A percentile compares a stretch with the other conserved stretches of the same genome.
These are phyloP conservation scores for Phlyctochytrium arcticum DNA, from an alignment of 192 early-diverging fungal genomes.

Conservation along the genomic window DNA sequence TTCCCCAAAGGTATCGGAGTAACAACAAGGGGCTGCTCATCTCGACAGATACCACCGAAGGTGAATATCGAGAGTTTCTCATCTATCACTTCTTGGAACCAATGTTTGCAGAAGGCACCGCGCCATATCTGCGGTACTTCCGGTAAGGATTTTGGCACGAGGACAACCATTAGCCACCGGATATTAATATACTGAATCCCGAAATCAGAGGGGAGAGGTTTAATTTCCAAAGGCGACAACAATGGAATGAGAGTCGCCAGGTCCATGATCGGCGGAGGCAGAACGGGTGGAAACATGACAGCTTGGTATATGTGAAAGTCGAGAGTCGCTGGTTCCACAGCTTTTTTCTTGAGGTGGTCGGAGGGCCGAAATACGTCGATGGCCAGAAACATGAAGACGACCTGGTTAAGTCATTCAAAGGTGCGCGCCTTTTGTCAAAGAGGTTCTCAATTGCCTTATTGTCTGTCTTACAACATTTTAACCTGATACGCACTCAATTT, in stretches of 20 bases:
- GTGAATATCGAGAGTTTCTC: not conserved
- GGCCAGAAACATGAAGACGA: not conserved
- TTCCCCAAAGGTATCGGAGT: too few species aligned
- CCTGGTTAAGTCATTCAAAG: not conserved
- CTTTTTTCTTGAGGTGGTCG: not conserved
- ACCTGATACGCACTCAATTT: too few species aligned
- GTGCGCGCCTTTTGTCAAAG: not conserved
- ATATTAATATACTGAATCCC: not conserved
- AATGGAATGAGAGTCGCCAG: not conserved
- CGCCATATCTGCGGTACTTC: not conserved
- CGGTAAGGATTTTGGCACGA: not conserved
- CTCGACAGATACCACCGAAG: not conserved
- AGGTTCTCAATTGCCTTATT: not conserved
- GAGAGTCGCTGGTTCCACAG: not conserved
- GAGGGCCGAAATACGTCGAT: not conserved
- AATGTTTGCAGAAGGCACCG: not conserved
- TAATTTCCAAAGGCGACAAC: not conserved
- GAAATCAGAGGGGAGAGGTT: not conserved
- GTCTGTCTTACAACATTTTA: not conserved
- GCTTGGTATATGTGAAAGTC: not conserved
- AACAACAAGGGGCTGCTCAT: not conserved
- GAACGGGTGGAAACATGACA: not conserved
- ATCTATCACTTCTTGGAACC: not conserved
- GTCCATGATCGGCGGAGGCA: not conserved
- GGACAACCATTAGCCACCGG: not conserved